Evolutionary conservation across 2,329 filamentous ascomycete species (phyloP).

Genomic region (Niveomyces coronatus): DNA sequence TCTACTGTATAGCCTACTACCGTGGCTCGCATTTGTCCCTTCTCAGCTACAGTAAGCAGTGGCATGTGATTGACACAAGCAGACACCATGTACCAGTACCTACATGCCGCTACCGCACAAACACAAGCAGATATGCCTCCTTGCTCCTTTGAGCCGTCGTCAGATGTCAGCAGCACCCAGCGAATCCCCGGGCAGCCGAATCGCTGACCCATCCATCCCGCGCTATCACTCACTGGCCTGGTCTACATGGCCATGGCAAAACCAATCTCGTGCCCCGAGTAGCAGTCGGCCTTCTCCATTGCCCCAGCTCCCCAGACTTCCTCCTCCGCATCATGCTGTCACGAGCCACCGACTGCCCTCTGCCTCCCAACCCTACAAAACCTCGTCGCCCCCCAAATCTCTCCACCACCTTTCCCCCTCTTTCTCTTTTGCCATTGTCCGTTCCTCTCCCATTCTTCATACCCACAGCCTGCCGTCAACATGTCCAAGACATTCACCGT

Average conservation of each 20-base stretch:
- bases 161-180: too few relatives aligned
- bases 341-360: conserved; percentile 2
- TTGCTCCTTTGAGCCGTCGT: too few relatives aligned
- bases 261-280: conserved; percentile 1
- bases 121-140: too few relatives aligned
- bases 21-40: too few relatives aligned
- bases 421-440: conserved; percentile 1
- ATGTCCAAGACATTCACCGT: conserved; percentile 87
- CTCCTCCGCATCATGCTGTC: conserved; percentile 8
- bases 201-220: conserved; percentile 1
- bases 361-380: conserved; percentile 7
- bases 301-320: conserved; percentile 4
- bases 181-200: conserved; percentile 3
- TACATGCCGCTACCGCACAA: too few relatives aligned
- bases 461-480: conserved; percentile 17
- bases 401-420: neutral
- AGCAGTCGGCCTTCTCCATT: neutral
- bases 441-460: conserved; percentile 6
- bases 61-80: conserved; percentile 9
- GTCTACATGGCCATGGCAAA: too few relatives aligned
- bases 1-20: too few relatives aligned
- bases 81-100: too few relatives aligned
- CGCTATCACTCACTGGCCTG: too few relatives aligned
- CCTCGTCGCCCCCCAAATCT: conserved; percentile 2
- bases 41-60: too few relatives aligned